A percentile compares a stretch with the other conserved stretches of the same genome.
Evolutionary conservation across 1,284 basidiomycete species (phyloP).

Genomic region (Rhodotorula glutinis): DNA sequence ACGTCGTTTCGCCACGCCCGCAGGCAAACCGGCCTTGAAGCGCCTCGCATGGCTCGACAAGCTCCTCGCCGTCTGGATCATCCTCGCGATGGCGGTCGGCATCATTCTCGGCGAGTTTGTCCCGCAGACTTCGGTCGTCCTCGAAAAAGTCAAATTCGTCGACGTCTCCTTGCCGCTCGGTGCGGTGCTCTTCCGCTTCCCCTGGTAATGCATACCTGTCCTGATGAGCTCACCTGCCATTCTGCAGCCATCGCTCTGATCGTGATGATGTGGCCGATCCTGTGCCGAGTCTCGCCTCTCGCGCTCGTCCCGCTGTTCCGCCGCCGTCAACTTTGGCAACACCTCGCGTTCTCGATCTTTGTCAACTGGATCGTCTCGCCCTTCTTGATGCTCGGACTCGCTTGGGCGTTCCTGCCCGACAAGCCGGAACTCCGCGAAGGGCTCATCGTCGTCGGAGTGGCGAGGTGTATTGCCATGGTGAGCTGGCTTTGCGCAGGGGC

Average conservation of each 20-base stretch:
- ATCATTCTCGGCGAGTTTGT: constrained; percentile 62
- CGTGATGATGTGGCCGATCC: constrained; percentile 87
- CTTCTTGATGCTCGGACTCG: constrained; percentile 70
- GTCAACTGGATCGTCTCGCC: constrained; percentile 74
- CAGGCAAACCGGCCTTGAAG: constrained; percentile 41
- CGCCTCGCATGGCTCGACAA: constrained; percentile 60
- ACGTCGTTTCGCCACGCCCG: no score
- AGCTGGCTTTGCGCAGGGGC: constrained; percentile 27
- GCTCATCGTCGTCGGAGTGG: constrained; percentile 57
- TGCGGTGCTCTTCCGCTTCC: not conserved
- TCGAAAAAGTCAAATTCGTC: constrained; percentile 45
- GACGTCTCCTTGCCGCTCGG: constrained; percentile 43
- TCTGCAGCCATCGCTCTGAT: constrained; percentile 69
- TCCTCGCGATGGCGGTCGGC: constrained; percentile 74
- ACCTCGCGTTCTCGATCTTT: constrained; percentile 66
- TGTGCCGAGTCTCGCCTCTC: constrained; percentile 77
- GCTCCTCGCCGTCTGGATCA: constrained; percentile 66
- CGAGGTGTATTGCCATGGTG: constrained; percentile 49
- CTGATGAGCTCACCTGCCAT: not conserved
- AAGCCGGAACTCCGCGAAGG: constrained; percentile 5
- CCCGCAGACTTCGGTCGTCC: constrained; percentile 35
- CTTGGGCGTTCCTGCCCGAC: constrained; percentile 81
- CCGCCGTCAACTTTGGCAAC: constrained; percentile 62
- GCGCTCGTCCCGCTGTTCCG: constrained; percentile 61
- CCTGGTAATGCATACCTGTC: not conserved